These are phyloP conservation scores for Cladorrhinum sp. DNA, from an alignment of 2,329 filamentous ascomycete genomes.

Conservation along the genomic window DNA sequence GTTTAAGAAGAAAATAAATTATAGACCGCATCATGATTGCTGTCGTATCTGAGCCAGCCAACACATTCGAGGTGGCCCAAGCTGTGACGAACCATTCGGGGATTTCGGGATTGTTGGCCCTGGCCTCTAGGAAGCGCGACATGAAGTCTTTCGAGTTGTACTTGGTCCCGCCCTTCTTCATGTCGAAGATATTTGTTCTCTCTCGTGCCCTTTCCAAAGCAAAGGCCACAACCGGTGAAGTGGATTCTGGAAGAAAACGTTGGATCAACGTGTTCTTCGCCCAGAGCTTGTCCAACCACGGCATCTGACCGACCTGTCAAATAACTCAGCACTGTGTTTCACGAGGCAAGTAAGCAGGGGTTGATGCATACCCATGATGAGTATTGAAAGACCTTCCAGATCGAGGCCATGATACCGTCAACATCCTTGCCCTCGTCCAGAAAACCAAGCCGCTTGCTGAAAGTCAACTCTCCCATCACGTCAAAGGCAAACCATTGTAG, in stretches of 20 bases:
- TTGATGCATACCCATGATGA: slow-evolving; percentile 5
- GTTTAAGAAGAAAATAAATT: slow-evolving; percentile 13
- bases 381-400: slow-evolving; percentile 10
- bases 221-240: slow-evolving; percentile 38
- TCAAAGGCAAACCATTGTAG: slow-evolving; percentile 24
- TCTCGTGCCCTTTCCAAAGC: slow-evolving; percentile 31
- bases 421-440: slow-evolving; percentile 18
- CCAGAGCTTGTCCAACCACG: slow-evolving; percentile 15
- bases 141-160: slow-evolving; percentile 16
- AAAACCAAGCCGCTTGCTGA: slow-evolving; percentile 19
- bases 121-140: slow-evolving; percentile 15
- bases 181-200: slow-evolving; percentile 6
- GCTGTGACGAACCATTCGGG: slow-evolving; percentile 12
- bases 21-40: slow-evolving; percentile 14
- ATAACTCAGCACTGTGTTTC: not conserved
- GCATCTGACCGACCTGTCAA: slow-evolving; percentile 12
- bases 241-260: slow-evolving; percentile 1
- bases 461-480: slow-evolving; percentile 21
- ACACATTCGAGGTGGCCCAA: slow-evolving; percentile 19
- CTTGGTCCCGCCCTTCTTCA: not conserved
- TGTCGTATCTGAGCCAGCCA: slow-evolving; percentile 17
- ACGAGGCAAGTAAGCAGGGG: not conserved
- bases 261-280: slow-evolving; percentile 14
- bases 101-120: slow-evolving; percentile 19
- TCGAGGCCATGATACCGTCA: slow-evolving; percentile 15